These are phyloP conservation scores for Calonectria crousiana DNA, from an alignment of 2,329 filamentous ascomycete genomes.

Conservation along the genomic window DNA sequence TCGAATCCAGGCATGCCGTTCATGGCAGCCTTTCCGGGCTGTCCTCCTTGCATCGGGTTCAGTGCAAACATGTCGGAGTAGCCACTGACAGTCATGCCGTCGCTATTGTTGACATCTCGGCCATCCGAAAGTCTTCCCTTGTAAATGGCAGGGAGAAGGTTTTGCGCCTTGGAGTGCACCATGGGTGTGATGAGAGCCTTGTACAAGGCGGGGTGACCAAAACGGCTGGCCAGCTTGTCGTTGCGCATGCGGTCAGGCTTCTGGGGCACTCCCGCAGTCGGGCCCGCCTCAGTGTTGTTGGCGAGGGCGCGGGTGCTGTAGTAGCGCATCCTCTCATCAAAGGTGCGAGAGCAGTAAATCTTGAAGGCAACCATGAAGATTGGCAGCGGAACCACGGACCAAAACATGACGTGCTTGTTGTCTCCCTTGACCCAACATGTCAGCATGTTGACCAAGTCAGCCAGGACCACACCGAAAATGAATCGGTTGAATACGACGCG, in stretches of 20 bases:
- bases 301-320: slow-evolving; percentile 75
- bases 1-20: slow-evolving; percentile 80
- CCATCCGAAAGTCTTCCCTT: slow-evolving; percentile 81
- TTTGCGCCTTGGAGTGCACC: slow-evolving; percentile 92
- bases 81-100: slow-evolving; percentile 71
- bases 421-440: slow-evolving; percentile 75
- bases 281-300: slow-evolving; percentile 57
- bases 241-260: slow-evolving; percentile 68
- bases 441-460: slow-evolving; percentile 83
- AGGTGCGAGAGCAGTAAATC: slow-evolving; percentile 80
- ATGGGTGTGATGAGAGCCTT: slow-evolving; percentile 92
- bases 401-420: slow-evolving; percentile 69
- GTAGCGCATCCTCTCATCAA: slow-evolving; percentile 85
- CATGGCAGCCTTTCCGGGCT: slow-evolving; percentile 59
- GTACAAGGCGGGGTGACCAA: slow-evolving; percentile 92
- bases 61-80: slow-evolving; percentile 88
- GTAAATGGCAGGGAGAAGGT: slow-evolving; percentile 87
- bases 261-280: slow-evolving; percentile 44
- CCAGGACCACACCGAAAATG: slow-evolving; percentile 82
- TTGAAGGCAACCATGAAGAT: slow-evolving; percentile 88
- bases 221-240: slow-evolving; percentile 80
- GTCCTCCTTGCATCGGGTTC: slow-evolving; percentile 77
- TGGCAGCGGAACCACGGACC: slow-evolving; percentile 78
- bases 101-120: slow-evolving; percentile 68
- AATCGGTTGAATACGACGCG: slow-evolving; percentile 92